Base-by-base conservation (phyloP, 1,139 yeast species). In the Hansenula sp. region DNA sequence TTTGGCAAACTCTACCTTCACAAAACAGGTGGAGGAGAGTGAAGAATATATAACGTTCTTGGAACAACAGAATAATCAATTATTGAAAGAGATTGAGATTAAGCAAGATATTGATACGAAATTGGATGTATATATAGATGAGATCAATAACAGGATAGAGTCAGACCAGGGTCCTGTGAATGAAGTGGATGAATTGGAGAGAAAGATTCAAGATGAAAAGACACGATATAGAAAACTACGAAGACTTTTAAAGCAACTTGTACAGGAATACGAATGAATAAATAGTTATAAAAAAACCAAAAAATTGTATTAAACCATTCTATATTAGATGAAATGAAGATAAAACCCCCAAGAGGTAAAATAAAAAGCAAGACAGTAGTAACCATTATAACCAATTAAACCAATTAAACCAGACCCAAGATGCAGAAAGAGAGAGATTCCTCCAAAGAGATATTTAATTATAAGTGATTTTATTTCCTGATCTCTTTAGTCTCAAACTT, bases 401-500 rank as follows among this genome's bases (percentile, higher is more conserved):
- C 29, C 14, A 43, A 39, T 3, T 42, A 38, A 38, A 42, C 38
- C 11, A 32, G 27, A 33, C 36, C 40, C 47, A 44, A 42, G 6
- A 30, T 36, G 14, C 11, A 12, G 18, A 29, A 9, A 18, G 14
- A 17, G 13, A 14, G n/a, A n/a, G n/a, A n/a, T n/a, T n/a, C 22
- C 3, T 12, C 9, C 24, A 6, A 21, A 21, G 6, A 21, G 9
- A 21, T 7, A 9, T 9, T 46, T 32, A 47, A 34, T 41, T 44
- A 32, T 51, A 53, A 8, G 52, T 47, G 11, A 47, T 44, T 26
- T 47, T 46, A 34, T 45, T 64, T 21, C 62, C 62, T 19, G 55
- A 51, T 50, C 72, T 55, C 44, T 67, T 67, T 39, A 66, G 43
- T 43, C 67, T 64, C 40, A 66, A 47, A 44, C 66, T 59, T 39